Base-by-base conservation (phyloP, 208 protist genomes). In the Wallacemonas rigidus region DNA sequence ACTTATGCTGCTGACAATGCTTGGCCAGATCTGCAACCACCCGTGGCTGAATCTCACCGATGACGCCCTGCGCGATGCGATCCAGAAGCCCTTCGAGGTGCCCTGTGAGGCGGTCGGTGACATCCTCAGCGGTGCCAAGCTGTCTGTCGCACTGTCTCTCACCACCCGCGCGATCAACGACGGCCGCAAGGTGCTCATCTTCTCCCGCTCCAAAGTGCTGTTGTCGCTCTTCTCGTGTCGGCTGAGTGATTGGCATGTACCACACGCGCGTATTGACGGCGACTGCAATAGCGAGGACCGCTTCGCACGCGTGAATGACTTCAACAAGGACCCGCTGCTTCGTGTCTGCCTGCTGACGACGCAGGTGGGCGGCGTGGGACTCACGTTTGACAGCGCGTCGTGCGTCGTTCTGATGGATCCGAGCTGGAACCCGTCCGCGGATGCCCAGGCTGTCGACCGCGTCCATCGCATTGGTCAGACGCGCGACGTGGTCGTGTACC, bases 391-490 rank as follows among this genome's bases (percentile, higher is more conserved):
- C 11, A 97, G 91, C 3, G 98, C 98, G 3, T 98, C 98, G 65
- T 88, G 88, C 1, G 98, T 99, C 5, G 87, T 99, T 48, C 69
- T 99, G 39, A 96, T 98, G 54, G 98, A 99, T 84, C 89, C 86
- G 9, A 98, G 98, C 81, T 99, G 97, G 97, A 99, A 99, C 82
- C 91, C 95, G 43, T 90, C 98, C 3, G 86, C 90, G 40, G 98
- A 99, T 81, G 82, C 97, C 57, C 98, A 99, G 81, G 98, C 98
- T 2, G 85, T 98, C 51, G 98, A 99, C 73, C 87, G 98, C 67
- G 97, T 97, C 35, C 98, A 99, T 85, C 91, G 98, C 75, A 99
- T 99, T 47, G 98, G 98, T n/a, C 98, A 99, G 81, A 94, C 67
- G 45, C 83, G 83, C 3, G 97, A 99, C 39, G 98, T 99, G 0